phyloP scores from a whole-genome alignment of 2,329 filamentous ascomycete genomes.

The Pseudogymnoascus sp. region DNA sequence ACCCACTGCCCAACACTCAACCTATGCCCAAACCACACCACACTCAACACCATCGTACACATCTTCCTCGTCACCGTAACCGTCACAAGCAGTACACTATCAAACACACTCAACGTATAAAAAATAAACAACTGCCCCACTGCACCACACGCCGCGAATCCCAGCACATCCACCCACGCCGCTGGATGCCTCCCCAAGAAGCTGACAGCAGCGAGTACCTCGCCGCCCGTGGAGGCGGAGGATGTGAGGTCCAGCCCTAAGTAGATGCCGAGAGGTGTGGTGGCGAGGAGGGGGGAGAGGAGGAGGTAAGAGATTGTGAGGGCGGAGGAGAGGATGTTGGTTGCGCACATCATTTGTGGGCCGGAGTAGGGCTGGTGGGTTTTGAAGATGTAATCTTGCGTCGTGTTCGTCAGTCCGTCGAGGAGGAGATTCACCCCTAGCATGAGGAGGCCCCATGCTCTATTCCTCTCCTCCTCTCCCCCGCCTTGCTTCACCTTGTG shows the following conservation, averaged over 20 bases:
- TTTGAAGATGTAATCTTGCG: conserved; percentile 88
- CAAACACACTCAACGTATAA: conserved; percentile 89
- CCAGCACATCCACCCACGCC: conserved; percentile 80
- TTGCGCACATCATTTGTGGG: conserved; percentile 99
- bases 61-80: conserved; percentile 98
- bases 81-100: conserved; percentile 83
- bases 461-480: conserved; percentile 47
- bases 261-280: conserved; percentile 55
- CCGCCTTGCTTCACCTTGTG: conserved; percentile 36
- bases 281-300: conserved; percentile 69
- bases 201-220: conserved; percentile 67
- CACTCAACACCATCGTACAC: conserved; percentile 96
- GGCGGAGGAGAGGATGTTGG: conserved; percentile 78
- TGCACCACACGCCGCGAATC: conserved; percentile 83
- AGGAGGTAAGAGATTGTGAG: conserved; percentile 72
- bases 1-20: conserved; percentile 87
- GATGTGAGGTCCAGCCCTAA: conserved; percentile 56
- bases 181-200: conserved; percentile 75
- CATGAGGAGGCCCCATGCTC: conserved; percentile 71
- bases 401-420: conserved; percentile 91
- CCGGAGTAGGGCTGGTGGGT: conserved; percentile 75
- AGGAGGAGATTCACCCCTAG: conserved; percentile 86
- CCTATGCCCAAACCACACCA: conserved; percentile 86
- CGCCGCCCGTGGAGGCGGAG: conserved; percentile 51
- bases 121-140: conserved; percentile 97